phyloP scores from a whole-genome alignment of 2,329 filamentous ascomycete species.

The Mariannaea sp. region DNA sequence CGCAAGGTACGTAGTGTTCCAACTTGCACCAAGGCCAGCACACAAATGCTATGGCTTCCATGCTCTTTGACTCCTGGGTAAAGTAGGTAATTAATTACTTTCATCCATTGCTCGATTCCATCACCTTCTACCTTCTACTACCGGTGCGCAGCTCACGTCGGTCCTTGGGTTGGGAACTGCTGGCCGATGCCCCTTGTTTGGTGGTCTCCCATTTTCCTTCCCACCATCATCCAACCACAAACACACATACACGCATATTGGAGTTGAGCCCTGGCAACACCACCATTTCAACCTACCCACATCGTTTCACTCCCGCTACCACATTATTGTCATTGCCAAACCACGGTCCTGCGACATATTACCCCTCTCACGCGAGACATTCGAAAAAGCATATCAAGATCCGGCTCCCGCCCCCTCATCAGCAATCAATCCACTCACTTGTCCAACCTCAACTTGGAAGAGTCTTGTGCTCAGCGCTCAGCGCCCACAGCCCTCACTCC shows the following conservation, averaged over 20 bases:
- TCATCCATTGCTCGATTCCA: not conserved
- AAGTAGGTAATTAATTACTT: too few species aligned
- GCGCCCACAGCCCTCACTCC: slow-evolving; percentile 24
- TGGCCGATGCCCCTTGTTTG: not conserved
- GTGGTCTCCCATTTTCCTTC: not conserved
- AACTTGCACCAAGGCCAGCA: too few species aligned
- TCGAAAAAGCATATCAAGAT: slow-evolving; percentile 34
- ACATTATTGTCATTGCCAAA: slow-evolving; percentile 13
- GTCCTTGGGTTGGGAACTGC: not conserved
- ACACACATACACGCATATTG: not conserved
- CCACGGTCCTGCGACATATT: slow-evolving; percentile 17
- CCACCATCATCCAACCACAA: not conserved
- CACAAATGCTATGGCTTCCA: too few species aligned
- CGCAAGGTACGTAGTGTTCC: too few species aligned
- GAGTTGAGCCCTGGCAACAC: slow-evolving; percentile 2
- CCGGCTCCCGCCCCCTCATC: slow-evolving; percentile 19
- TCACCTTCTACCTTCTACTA: not conserved
- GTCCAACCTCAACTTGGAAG: slow-evolving; percentile 18
- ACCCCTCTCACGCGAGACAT: slow-evolving; percentile 18
- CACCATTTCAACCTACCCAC: slow-evolving; percentile 1
- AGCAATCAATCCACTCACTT: slow-evolving; percentile 7
- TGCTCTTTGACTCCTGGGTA: too few species aligned
- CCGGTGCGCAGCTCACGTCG: too few species aligned
- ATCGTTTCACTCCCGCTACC: not conserved
- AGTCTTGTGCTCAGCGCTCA: slow-evolving; percentile 27